phyloP scores from a whole-genome alignment of 2,329 filamentous ascomycete species.

The Cladophialophora bantiana region DNA sequence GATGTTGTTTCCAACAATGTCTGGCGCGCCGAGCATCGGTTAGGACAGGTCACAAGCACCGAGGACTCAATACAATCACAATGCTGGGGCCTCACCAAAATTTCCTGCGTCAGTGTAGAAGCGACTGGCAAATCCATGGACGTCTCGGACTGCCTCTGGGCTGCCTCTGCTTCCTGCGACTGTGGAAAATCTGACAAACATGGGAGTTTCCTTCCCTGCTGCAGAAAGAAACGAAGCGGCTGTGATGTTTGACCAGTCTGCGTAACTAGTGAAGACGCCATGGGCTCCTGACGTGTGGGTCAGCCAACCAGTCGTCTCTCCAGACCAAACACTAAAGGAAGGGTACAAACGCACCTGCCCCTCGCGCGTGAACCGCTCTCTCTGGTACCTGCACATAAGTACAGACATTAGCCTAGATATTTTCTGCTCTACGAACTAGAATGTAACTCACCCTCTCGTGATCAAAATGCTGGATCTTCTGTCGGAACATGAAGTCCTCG shows the following conservation, averaged over 20 bases:
- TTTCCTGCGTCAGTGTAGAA: slow-evolving; percentile 13
- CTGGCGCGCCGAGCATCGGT: neutral
- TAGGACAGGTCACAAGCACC: neutral
- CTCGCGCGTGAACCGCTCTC: slow-evolving; percentile 13
- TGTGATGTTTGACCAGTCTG: slow-evolving; percentile 14
- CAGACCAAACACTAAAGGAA: neutral
- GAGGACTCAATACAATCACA: neutral
- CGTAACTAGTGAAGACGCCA: slow-evolving; percentile 13
- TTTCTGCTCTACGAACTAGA: neutral
- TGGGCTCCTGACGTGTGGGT: neutral
- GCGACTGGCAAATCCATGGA: slow-evolving; percentile 11
- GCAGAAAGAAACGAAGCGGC: slow-evolving; percentile 12
- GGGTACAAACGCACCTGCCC: neutral
- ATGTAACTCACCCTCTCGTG: slow-evolving; percentile 6
- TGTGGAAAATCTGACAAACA: slow-evolving; percentile 8
- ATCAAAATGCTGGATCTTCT: slow-evolving; percentile 20
- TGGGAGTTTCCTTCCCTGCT: slow-evolving; percentile 9
- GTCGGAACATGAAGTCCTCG: slow-evolving; percentile 16
- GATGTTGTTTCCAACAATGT: slow-evolving; percentile 14
- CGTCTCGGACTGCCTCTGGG: slow-evolving; percentile 9
- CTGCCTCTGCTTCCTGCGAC: slow-evolving; percentile 13
- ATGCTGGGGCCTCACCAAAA: neutral
- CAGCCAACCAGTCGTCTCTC: neutral
- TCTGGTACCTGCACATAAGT: neutral
- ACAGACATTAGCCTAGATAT: neutral